phyloP scores from a whole-genome alignment of 2,329 filamentous ascomycete genomes.

The Botrytis deweyae region DNA sequence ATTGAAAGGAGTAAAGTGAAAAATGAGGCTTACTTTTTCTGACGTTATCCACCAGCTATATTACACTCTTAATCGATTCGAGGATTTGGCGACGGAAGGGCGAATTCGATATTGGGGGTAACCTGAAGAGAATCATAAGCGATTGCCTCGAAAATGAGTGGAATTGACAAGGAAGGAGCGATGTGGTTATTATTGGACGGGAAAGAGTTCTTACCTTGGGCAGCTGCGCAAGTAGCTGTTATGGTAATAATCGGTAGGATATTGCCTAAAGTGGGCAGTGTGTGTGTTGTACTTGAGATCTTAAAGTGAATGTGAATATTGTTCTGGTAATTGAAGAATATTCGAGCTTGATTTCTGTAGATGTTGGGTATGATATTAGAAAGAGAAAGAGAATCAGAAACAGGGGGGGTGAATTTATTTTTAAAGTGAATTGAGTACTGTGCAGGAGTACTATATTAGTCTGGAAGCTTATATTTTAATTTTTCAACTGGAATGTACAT shows the following conservation, averaged over 20 bases:
- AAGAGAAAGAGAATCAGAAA: background rate
- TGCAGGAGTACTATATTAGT: background rate
- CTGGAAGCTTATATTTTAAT: background rate
- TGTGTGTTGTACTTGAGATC: background rate
- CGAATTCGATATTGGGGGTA: background rate
- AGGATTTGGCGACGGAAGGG: background rate
- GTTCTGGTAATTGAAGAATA: background rate
- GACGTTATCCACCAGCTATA: background rate
- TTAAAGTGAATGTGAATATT: background rate
- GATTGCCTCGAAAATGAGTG: background rate
- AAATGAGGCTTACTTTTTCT: background rate
- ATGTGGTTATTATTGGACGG: background rate
- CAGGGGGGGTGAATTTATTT: background rate
- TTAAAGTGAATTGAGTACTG: background rate
- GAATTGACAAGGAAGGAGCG: background rate
- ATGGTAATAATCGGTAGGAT: background rate
- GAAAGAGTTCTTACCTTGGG: background rate
- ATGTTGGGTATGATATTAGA: background rate
- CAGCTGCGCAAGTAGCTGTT: background rate
- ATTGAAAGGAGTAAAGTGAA: background rate
- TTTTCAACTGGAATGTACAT: background rate
- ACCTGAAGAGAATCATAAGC: background rate
- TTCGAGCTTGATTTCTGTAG: background rate
- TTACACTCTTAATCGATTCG: background rate
- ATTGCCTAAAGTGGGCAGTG: background rate